These are phyloP conservation scores for Nicotiana paniculata DNA, from an alignment of 257 asterid genomes.

Conservation along the genomic window DNA sequence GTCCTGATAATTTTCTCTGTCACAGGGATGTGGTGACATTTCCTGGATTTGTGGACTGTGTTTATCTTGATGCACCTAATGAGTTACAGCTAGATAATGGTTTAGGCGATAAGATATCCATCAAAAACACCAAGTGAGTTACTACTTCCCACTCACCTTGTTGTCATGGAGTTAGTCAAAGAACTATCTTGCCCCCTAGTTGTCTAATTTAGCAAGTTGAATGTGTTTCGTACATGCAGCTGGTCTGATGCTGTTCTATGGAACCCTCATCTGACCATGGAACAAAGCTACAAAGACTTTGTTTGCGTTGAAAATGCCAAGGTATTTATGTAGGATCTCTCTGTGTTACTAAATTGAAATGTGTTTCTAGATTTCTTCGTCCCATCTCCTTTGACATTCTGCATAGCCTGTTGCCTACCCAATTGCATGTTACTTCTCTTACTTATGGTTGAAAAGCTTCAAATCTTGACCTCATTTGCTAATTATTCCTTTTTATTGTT, in stretches of 20 bases:
- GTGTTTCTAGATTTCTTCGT: neutral
- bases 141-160: neutral
- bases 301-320: slow-evolving; percentile 97
- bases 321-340: slow-evolving; percentile 30
- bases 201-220: neutral
- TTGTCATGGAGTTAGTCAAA: neutral
- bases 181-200: neutral
- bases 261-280: slow-evolving; percentile 93
- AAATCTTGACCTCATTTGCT: neutral
- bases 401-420: neutral
- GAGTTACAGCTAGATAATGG: slow-evolving; percentile 81
- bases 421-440: neutral
- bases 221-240: slow-evolving; percentile 26
- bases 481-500: neutral
- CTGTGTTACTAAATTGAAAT: neutral
- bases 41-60: slow-evolving; percentile 95
- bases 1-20: slow-evolving; percentile 6
- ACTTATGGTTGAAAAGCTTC: neutral
- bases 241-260: slow-evolving; percentile 96
- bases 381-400: neutral
- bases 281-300: slow-evolving; percentile 80
- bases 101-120: slow-evolving; percentile 63
- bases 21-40: slow-evolving; percentile 75
- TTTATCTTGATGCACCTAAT: slow-evolving; percentile 82
- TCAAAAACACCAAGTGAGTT: slow-evolving; percentile 73